Conservation (phyloP, 495 filamentous ascomycete species). For the Neurospora sp. region DNA sequence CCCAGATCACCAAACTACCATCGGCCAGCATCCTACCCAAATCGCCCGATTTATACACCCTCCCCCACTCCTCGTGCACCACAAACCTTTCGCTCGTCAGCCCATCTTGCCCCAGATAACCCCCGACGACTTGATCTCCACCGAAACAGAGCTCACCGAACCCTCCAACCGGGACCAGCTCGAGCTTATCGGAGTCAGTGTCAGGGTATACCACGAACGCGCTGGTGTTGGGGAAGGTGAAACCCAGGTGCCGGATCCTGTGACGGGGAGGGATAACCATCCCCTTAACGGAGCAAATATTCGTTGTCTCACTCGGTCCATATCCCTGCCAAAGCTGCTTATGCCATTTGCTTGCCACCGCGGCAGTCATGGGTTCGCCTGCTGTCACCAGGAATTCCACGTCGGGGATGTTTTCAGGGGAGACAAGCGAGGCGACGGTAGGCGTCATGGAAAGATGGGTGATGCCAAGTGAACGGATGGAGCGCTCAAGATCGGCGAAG, state of each 20-base stretch:
- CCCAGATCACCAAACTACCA: constrained; percentile 60
- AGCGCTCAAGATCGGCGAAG: constrained; percentile 50
- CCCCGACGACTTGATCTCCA: constrained; percentile 67
- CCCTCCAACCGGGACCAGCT: constrained; percentile 51
- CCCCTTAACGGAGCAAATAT: constrained; percentile 59
- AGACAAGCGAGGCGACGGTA: constrained; percentile 58
- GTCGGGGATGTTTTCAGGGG: constrained; percentile 49
- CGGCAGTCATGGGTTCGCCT: constrained; percentile 60
- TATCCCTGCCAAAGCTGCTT: constrained; percentile 64
- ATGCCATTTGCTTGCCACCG: constrained; percentile 56
- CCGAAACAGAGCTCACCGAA: constrained; percentile 76
- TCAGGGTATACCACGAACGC: constrained; percentile 48
- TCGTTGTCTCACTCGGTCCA: constrained; percentile 62
- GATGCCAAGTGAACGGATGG: constrained; percentile 46
- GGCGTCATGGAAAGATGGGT: constrained; percentile 75
- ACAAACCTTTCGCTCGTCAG: constrained; percentile 52
- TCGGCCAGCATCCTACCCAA: constrained; percentile 61
- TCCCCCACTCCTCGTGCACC: constrained; percentile 52
- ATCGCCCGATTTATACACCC: constrained; percentile 63
- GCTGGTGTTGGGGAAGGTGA: constrained; percentile 59
- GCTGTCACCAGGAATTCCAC: constrained; percentile 61
- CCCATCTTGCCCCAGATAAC: constrained; percentile 52
- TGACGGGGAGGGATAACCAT: constrained; percentile 33
- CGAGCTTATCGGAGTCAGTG: constrained; percentile 11
- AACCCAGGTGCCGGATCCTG: constrained; percentile 49